These are phyloP conservation scores for Plenodomus lindquistii DNA, from an alignment of 2,329 filamentous ascomycete species.

Conservation along the genomic window DNA sequence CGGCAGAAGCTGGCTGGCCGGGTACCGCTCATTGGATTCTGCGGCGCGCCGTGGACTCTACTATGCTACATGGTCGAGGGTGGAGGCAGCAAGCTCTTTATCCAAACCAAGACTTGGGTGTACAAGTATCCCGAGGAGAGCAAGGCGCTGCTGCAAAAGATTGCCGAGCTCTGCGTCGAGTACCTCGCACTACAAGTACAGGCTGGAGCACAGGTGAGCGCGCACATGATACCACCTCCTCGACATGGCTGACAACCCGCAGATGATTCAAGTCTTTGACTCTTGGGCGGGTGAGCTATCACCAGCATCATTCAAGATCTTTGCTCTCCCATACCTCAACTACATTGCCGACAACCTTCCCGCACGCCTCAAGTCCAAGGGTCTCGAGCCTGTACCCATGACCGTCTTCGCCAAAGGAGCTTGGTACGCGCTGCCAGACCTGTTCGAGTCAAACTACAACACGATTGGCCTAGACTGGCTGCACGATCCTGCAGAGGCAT, in stretches of 20 bases:
- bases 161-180: slow-evolving; percentile 91
- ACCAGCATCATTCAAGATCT: slow-evolving; percentile 78
- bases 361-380: slow-evolving; percentile 70
- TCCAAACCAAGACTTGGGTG: slow-evolving; percentile 94
- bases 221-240: no score
- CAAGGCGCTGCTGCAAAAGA: slow-evolving; percentile 83
- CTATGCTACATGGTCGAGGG: slow-evolving; percentile 99
- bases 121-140: slow-evolving; percentile 83
- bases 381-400: slow-evolving; percentile 85
- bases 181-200: slow-evolving; percentile 90
- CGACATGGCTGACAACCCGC: slow-evolving; percentile 15
- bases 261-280: slow-evolving; percentile 95
- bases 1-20: slow-evolving; percentile 83
- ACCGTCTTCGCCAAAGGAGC: slow-evolving; percentile 98
- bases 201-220: slow-evolving; percentile 79
- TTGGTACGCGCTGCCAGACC: slow-evolving; percentile 88
- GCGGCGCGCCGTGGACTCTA: slow-evolving; percentile 93
- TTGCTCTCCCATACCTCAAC: slow-evolving; percentile 82
- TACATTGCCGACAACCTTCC: slow-evolving; percentile 85
- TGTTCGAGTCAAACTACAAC: slow-evolving; percentile 88
- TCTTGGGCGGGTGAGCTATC: slow-evolving; percentile 97
- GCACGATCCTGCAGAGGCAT: slow-evolving; percentile 83
- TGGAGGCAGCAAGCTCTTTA: slow-evolving; percentile 92
- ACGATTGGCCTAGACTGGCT: slow-evolving; percentile 96
- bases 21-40: slow-evolving; percentile 94